These are phyloP conservation scores for Groenewaldozyma salmanticensis DNA, from an alignment of 805 yeast species.

Conservation along the genomic window DNA sequence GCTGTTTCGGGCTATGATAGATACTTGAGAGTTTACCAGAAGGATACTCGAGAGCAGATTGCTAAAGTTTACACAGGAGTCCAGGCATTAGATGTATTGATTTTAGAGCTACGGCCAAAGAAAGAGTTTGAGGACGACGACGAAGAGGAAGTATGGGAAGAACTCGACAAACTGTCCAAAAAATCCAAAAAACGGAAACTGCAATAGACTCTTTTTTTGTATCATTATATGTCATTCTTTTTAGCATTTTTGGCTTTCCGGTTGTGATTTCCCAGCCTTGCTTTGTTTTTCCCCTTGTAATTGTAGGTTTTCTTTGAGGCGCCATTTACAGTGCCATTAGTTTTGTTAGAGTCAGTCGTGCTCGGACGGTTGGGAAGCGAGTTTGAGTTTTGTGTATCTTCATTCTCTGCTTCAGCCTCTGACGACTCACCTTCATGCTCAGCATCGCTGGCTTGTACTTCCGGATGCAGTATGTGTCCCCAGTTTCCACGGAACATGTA, in stretches of 20 bases:
- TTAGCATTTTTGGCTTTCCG: slow-evolving; percentile 53
- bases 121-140: slow-evolving; percentile 28
- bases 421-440: neutral
- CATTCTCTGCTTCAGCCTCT: neutral
- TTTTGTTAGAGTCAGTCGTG: neutral
- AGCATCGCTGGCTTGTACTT: slow-evolving; percentile 4
- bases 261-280: slow-evolving; percentile 52
- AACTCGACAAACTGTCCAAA: slow-evolving; percentile 17
- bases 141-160: slow-evolving; percentile 33
- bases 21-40: slow-evolving; percentile 68
- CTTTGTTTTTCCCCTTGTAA: slow-evolving; percentile 36
- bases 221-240: slow-evolving; percentile 29
- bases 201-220: neutral
- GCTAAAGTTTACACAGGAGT: slow-evolving; percentile 73
- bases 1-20: slow-evolving; percentile 83
- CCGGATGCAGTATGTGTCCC: slow-evolving; percentile 11
- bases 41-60: slow-evolving; percentile 44
- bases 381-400: neutral
- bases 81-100: slow-evolving; percentile 45
- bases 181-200: slow-evolving; percentile 9
- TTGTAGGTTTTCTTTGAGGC: neutral
- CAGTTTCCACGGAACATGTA: slow-evolving; percentile 40
- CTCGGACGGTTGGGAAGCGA: neutral
- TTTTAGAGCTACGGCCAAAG: slow-evolving; percentile 29
- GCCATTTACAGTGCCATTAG: neutral